phyloP scores from a whole-genome alignment of 305 asterid species.

The Withania somnifera region DNA sequence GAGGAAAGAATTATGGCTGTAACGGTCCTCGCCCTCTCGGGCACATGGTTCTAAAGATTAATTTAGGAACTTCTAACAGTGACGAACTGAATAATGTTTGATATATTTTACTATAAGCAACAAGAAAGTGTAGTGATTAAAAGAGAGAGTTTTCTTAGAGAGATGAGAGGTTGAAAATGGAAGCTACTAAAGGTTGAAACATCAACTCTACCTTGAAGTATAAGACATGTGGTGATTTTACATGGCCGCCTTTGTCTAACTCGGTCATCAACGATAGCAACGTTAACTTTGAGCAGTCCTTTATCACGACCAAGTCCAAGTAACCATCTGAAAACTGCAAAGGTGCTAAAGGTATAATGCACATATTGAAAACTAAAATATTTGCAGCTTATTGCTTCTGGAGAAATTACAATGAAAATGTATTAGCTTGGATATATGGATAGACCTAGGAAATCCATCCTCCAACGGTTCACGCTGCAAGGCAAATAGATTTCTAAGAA shows the following conservation, averaged over 20 bases:
- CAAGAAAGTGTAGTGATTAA: background rate
- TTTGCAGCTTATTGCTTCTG: background rate
- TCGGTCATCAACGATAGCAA: slow-evolving; percentile 54
- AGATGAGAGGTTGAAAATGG: background rate
- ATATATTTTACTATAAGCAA: background rate
- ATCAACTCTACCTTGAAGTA: slow-evolving; percentile 52
- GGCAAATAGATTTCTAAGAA: background rate
- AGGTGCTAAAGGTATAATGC: background rate
- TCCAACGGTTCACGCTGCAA: background rate
- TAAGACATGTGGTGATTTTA: slow-evolving; percentile 58
- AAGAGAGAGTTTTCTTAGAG: background rate
- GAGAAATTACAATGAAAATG: background rate
- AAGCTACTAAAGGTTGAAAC: background rate
- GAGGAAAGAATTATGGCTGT: too few species aligned
- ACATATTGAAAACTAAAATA: background rate
- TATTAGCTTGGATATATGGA: background rate
- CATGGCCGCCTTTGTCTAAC: slow-evolving; percentile 62
- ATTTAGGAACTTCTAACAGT: too few species aligned
- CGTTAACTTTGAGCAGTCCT: slow-evolving; percentile 54
- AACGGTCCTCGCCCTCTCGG: too few species aligned
- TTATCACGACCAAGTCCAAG: slow-evolving; percentile 77
- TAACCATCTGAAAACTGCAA: slow-evolving; percentile 93
- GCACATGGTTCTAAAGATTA: too few species aligned
- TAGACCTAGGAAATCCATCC: background rate
- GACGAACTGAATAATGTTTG: background rate